Base-by-base conservation (phyloP, 139 green algal genomes). In the Parachlorella kessleri region DNA sequence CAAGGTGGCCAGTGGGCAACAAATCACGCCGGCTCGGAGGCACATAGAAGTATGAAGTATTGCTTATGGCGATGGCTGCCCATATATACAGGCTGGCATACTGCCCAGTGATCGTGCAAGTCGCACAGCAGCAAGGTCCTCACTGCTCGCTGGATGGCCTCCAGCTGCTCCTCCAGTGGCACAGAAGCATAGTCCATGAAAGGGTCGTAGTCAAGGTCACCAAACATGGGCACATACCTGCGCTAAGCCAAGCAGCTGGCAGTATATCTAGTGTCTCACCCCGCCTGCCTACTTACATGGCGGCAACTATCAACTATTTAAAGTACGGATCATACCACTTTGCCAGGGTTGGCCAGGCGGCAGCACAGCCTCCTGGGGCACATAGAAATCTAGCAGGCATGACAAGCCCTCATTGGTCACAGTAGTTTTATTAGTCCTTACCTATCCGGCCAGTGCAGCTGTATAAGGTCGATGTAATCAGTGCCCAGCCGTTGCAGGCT, bases 211-310 rank as follows among this genome's bases (percentile, higher is more conserved):
- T 96, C 91, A 2, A 84, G 41, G 33, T 98, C 92, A 1, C 96
- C 96, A 88, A 98, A 99, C 94, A 98, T 98, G 10, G 96, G 96
- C 24, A 99, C 94, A 75, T 99, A 99, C 73, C 95, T 97, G 87
- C 40, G 39, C 3, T 3, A 21, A 54, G 63, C 63, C 63, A 69
- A n/a, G n/a, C n/a, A n/a, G n/a, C n/a, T n/a, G n/a, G n/a, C n/a
- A n/a, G n/a, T n/a, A n/a, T n/a, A n/a, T n/a, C n/a, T n/a, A n/a
- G n/a, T n/a, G n/a, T n/a, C n/a, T n/a, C n/a, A n/a, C n/a, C n/a
- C n/a, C n/a, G n/a, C n/a, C n/a, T n/a, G n/a, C n/a, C n/a, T n/a
- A n/a, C n/a, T n/a, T n/a, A n/a, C n/a, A n/a, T n/a, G n/a, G n/a
- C n/a, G n/a, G n/a, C n/a, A n/a, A n/a, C n/a, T n/a, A n/a, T n/a